Base-by-base conservation (phyloP, 73 alveolate genomes). In the Paramecium octaurelia region DNA sequence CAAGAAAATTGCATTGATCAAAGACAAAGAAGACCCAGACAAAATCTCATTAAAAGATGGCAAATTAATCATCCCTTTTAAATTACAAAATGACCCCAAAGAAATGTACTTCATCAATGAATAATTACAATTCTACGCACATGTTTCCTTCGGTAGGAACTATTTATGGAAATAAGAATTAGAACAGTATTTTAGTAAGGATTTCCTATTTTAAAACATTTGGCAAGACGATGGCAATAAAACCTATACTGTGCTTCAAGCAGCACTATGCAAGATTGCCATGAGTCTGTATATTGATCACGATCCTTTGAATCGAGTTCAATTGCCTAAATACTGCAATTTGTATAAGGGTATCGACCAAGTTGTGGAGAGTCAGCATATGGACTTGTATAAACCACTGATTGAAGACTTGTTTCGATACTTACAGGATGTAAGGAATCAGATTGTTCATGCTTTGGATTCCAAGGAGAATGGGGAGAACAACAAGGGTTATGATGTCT, bases 271-370 rank as follows among this genome's bases (percentile, higher is more conserved):
- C 14, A 46, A 89, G 31, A 77, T 89, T 7, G 94, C 94, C 21
- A 89, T 89, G 94, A 89, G 94, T 50, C 75, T 89, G 8, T 89
- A 89, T 71, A 89, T 89, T 38, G 94, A 89, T 71, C 94, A 89
- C 71, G 80, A 89, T 27, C 94, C 94, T 12, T 50, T 89, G 11
- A 48, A 89, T 70, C 71, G 94, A 69, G 59, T 59, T 14, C 12
- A 36, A 44, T 58, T 89, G 8, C 94, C 94, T 5, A 42, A 89
- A 48, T 89, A 89, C 44, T 89, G 94, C 23, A 68, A 58, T 44
- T 35, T 89, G 1, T 89, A 44, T 73, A 83, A 89, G 43, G 34
- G 58, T 10, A 44, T 89, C 3, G 94, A 83, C 24, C 40, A 71
- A 20, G 29, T 50, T 24, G 76, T 9, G 6, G 34, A 20, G 21